A percentile compares a stretch with the other conserved stretches of the same genome.
Conservation (phyloP, 108 stramenopile species). For the Schizochytrium sp. region DNA sequence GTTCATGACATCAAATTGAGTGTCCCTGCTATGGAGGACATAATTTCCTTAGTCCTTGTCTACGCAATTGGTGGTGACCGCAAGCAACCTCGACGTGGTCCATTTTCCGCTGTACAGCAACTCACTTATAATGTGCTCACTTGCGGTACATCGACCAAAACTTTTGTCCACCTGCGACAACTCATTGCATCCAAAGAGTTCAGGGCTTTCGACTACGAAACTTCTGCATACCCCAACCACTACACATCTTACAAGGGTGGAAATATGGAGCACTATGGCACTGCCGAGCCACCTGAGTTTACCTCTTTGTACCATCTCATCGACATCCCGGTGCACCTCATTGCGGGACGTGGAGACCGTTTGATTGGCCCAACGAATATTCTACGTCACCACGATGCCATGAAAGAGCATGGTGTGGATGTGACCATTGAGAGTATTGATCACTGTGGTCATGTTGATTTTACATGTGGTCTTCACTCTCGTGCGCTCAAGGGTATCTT, state of each 20-base stretch:
- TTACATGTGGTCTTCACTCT: constrained; percentile 55
- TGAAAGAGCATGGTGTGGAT: constrained; percentile 42
- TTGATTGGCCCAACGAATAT: constrained; percentile 62
- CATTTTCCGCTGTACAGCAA: constrained; percentile 57
- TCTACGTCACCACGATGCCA: neutral
- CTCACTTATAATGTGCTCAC: constrained; percentile 59
- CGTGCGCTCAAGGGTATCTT: constrained; percentile 48
- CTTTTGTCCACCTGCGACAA: constrained; percentile 36
- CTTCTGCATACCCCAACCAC: constrained; percentile 34
- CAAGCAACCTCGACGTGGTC: constrained; percentile 37
- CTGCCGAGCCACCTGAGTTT: constrained; percentile 53
- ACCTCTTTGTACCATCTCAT: constrained; percentile 50
- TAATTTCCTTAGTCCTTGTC: constrained; percentile 46
- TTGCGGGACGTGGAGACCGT: constrained; percentile 55
- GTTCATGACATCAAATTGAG: constrained; percentile 55
- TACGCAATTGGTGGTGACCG: constrained; percentile 47
- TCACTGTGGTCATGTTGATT: constrained; percentile 59
- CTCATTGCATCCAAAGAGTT: constrained; percentile 53
- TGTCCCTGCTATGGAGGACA: constrained; percentile 49
- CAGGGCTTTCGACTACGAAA: constrained; percentile 49
- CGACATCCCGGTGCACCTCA: constrained; percentile 61
- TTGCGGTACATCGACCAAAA: constrained; percentile 50
- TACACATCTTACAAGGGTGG: constrained; percentile 44
- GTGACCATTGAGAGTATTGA: constrained; percentile 42
- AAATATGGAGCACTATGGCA: constrained; percentile 60